Evolutionary conservation across 2,329 filamentous ascomycete genomes (phyloP).

Genomic region (Hypoxylon sp.): DNA sequence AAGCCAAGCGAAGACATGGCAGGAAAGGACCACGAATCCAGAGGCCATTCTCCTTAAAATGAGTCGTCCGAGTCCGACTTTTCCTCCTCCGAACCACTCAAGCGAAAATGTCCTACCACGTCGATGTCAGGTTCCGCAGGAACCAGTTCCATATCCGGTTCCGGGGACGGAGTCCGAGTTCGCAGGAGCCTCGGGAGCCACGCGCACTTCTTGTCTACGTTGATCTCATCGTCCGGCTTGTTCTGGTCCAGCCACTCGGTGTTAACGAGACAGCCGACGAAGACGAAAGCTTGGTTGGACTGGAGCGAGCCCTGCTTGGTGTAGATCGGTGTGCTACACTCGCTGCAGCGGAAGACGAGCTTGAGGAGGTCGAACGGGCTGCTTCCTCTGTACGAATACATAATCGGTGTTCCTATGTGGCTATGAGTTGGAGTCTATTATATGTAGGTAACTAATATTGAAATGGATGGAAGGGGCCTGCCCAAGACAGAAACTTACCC

Average conservation of each 20-base stretch:
- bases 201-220: not conserved
- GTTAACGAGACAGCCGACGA: slow-evolving; percentile 23
- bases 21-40: not conserved
- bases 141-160: slow-evolving; percentile 6
- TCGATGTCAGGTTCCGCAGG: slow-evolving; percentile 5
- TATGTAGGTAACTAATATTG: not conserved
- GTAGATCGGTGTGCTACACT: slow-evolving; percentile 19
- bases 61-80: slow-evolving; percentile 1
- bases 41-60: not conserved
- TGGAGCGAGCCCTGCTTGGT: not conserved
- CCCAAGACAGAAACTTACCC: slow-evolving; percentile 16
- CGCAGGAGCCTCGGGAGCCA: slow-evolving; percentile 5
- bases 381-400: not conserved
- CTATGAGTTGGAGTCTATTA: slow-evolving; percentile 4
- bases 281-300: slow-evolving; percentile 11
- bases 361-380: not conserved
- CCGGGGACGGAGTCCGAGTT: slow-evolving; percentile 6
- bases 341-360: slow-evolving; percentile 13
- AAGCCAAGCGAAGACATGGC: slow-evolving; percentile 1
- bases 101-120: not conserved
- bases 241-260: slow-evolving; percentile 11
- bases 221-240: slow-evolving; percentile 13
- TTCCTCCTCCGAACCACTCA: not conserved
- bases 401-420: not conserved
- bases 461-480: not conserved